phyloP scores from a whole-genome alignment of 345 rosid genomes.

The Lepidium africanum region DNA sequence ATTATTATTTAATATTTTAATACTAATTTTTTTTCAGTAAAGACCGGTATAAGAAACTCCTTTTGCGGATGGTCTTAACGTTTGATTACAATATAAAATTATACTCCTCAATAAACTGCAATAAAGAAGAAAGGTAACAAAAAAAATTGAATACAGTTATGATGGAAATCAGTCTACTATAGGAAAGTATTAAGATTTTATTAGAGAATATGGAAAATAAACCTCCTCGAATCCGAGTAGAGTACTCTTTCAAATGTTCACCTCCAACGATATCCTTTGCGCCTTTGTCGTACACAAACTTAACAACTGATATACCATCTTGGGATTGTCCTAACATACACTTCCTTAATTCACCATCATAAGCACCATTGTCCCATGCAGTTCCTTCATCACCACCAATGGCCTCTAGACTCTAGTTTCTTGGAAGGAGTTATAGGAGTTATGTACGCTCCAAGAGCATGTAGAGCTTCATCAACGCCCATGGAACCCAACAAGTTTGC shows the following conservation, averaged over 20 bases:
- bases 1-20: no score
- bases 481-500: slow-evolving; percentile 25
- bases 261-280: not conserved
- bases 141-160: not conserved
- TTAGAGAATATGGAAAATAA: no score
- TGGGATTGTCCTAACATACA: slow-evolving; percentile 7
- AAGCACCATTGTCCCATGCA: slow-evolving; percentile 24
- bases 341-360: slow-evolving; percentile 7
- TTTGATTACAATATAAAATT: no score
- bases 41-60: not conserved
- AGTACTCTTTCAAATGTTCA: slow-evolving; percentile 6
- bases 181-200: no score
- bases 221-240: slow-evolving; percentile 19
- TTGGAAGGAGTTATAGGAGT: not conserved
- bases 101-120: slow-evolving; percentile 11
- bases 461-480: slow-evolving; percentile 7
- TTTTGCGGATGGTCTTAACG: not conserved
- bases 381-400: slow-evolving; percentile 8
- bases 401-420: slow-evolving; percentile 2
- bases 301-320: slow-evolving; percentile 2
- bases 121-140: not conserved
- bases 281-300: slow-evolving; percentile 18
- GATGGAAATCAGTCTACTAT: no score
- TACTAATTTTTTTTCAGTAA: no score
- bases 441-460: slow-evolving; percentile 23